phyloP scores from a whole-genome alignment of 2,329 filamentous ascomycete species.

The Verticillium dahliae region DNA sequence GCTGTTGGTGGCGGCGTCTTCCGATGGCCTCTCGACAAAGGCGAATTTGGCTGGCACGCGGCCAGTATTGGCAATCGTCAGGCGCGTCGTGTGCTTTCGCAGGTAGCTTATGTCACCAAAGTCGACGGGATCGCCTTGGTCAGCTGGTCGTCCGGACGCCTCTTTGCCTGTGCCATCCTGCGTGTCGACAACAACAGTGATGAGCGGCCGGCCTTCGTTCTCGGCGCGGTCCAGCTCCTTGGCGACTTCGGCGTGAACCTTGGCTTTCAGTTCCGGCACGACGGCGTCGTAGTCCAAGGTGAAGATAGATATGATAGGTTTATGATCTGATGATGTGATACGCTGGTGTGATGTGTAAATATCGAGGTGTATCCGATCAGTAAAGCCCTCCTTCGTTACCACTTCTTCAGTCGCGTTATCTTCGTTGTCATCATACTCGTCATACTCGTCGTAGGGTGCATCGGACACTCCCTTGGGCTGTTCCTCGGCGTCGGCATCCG shows the following conservation, averaged over 20 bases:
- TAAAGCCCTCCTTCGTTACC: conserved; percentile 50
- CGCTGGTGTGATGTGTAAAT: conserved; percentile 84
- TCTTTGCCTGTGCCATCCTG: conserved; percentile 27
- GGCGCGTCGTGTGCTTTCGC: conserved; percentile 53
- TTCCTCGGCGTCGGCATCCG: conserved; percentile 52
- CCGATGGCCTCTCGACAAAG: conserved; percentile 67
- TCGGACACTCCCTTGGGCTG: conserved; percentile 25
- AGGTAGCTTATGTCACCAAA: conserved; percentile 72
- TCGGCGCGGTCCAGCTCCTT: conserved; percentile 84
- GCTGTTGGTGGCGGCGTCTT: conserved; percentile 30
- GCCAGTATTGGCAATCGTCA: conserved; percentile 91
- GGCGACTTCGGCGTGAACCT: conserved; percentile 79
- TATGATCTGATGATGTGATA: conserved; percentile 90
- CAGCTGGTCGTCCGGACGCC: conserved; percentile 22
- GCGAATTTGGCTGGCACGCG: conserved; percentile 71
- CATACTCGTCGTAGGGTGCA: conserved; percentile 50
- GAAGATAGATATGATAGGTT: conserved; percentile 81
- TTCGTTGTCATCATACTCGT: conserved; percentile 54
- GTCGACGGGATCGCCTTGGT: conserved; percentile 56
- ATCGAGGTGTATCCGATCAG: conserved; percentile 48
- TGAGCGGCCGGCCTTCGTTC: conserved; percentile 77
- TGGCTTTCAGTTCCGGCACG: conserved; percentile 75
- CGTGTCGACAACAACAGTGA: conserved; percentile 76
- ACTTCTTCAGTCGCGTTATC: conserved; percentile 40
- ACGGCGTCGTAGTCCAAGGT: conserved; percentile 81